Percentiles rank a stretch among this genome's conserved stretches.
phyloP scores from a whole-genome alignment of 768 basidiomycete genomes.

The Gymnopilus dilepis region DNA sequence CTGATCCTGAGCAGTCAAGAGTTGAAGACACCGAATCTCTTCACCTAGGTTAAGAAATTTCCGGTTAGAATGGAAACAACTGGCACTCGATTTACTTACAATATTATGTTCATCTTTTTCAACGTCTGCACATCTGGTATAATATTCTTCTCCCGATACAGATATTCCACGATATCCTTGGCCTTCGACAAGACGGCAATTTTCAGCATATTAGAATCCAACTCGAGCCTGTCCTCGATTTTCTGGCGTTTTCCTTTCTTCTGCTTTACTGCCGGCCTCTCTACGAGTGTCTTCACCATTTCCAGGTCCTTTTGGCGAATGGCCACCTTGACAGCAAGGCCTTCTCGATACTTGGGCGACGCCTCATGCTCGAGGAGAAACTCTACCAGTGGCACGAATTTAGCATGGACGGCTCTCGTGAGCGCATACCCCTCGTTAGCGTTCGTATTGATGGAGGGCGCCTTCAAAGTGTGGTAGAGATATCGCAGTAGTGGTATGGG shows the following conservation, averaged over 20 bases:
- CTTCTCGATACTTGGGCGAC: conserved; percentile 64
- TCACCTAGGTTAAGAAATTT: too few species aligned
- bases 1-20: too few species aligned
- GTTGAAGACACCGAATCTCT: too few species aligned
- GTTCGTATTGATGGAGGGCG: conserved; percentile 56
- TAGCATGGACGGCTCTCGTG: conserved; percentile 73
- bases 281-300: conserved; percentile 76
- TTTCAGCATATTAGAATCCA: conserved; percentile 64
- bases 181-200: conserved; percentile 69
- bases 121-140: conserved; percentile 74
- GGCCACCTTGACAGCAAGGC: conserved; percentile 75
- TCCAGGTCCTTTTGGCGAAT: conserved; percentile 70
- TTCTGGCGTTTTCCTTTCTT: conserved; percentile 52
- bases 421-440: conserved; percentile 84
- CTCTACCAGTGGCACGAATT: conserved; percentile 64
- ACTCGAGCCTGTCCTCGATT: conserved; percentile 62
- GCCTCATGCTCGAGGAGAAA: conserved; percentile 78
- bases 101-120: conserved; percentile 25
- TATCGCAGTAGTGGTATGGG: conserved; percentile 70
- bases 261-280: conserved; percentile 28
- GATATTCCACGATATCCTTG: conserved; percentile 72
- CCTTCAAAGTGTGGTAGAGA: conserved; percentile 49
- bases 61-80: too few species aligned
- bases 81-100: neutral
- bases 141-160: conserved; percentile 72